Base-by-base conservation (phyloP, 73 alveolate species). In the Durusdinium trenchii region DNA sequence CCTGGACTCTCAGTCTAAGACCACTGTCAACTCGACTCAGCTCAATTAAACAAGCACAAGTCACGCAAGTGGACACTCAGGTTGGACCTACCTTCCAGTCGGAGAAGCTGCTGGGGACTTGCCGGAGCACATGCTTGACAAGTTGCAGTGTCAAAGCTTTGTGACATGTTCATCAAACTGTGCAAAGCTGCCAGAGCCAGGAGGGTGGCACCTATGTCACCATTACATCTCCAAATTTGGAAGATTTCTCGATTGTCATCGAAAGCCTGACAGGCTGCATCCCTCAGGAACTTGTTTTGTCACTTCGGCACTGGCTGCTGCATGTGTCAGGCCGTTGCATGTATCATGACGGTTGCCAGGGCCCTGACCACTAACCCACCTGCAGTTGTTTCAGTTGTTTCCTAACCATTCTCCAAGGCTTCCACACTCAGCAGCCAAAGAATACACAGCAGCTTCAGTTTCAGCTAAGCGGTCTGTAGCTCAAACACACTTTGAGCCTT, bases 181-280 rank as follows among this genome's bases (percentile, higher is more conserved):
- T 57, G 12, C n/a, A 60, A 67, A 2, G 16, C 14, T 5, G 79
- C n/a, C 79, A 64, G 9, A 23, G 0, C 36, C 73, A 91, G 98
- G 98, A 91, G 98, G 98, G 98, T 38, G 98, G 98, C 57, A 91
- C 98, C 36, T 91, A 69, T 43, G 98, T 91, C 60, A 91, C 98
- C 78, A 91, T 69, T 36, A 89, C 98, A 16, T 69, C 89, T 32
- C 36, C 78, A 40, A 89, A 91, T 76, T 40, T 91, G 76, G n/a
- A 0, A 10, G 98, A 91, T 60, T 91, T 91, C 76, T 69, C 73
- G 76, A 52, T 91, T 16, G 98, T 91, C 47, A 42, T 91, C 61
- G 98, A 91, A 57, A 91, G 89, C 16, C 85, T 91, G 46, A 76
- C 81, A 91, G 98, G 98, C 43, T 40, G 62, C 62, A 40, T 1